Evolutionary conservation across 1,284 basidiomycete species (phyloP).

Genomic region (Puccinia polysora): DNA sequence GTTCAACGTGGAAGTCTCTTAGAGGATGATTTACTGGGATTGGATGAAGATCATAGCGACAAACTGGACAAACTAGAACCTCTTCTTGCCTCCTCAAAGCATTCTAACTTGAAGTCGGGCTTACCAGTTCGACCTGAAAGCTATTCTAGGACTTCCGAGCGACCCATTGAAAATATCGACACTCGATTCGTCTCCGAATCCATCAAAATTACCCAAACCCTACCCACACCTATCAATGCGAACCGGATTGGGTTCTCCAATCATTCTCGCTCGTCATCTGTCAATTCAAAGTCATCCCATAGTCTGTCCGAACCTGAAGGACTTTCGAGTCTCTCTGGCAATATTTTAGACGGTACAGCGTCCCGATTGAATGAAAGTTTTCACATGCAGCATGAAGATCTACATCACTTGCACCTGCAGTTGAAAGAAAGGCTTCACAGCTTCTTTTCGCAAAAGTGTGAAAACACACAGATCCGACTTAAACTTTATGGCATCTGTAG

Average conservation of each 20-base stretch:
- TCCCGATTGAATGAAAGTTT: background rate
- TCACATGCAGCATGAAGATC: slow-evolving; percentile 1
- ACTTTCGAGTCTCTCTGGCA: background rate
- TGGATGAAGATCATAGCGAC: slow-evolving; percentile 9
- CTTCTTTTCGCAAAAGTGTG: slow-evolving; percentile 30
- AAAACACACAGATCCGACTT: slow-evolving; percentile 8
- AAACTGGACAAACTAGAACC: slow-evolving; percentile 14
- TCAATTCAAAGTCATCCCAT: background rate
- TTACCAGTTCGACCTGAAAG: background rate
- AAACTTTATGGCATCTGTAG: slow-evolving; percentile 40
- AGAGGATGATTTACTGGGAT: slow-evolving; percentile 9
- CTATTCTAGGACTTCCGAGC: background rate
- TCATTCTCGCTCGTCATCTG: slow-evolving; percentile 1
- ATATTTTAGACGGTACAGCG: background rate
- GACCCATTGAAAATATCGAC: background rate
- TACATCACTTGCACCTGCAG: slow-evolving; percentile 18
- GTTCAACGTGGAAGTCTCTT: background rate
- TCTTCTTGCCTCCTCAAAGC: slow-evolving; percentile 14
- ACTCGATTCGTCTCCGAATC: slow-evolving; percentile 10
- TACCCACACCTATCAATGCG: slow-evolving; percentile 14
- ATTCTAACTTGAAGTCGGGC: background rate
- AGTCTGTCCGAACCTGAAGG: background rate
- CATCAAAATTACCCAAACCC: slow-evolving; percentile 3
- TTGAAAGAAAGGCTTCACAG: slow-evolving; percentile 27
- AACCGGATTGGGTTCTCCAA: background rate